Evolutionary conservation across 495 filamentous ascomycete species (phyloP).

Genomic region (Copromyces sp.): DNA sequence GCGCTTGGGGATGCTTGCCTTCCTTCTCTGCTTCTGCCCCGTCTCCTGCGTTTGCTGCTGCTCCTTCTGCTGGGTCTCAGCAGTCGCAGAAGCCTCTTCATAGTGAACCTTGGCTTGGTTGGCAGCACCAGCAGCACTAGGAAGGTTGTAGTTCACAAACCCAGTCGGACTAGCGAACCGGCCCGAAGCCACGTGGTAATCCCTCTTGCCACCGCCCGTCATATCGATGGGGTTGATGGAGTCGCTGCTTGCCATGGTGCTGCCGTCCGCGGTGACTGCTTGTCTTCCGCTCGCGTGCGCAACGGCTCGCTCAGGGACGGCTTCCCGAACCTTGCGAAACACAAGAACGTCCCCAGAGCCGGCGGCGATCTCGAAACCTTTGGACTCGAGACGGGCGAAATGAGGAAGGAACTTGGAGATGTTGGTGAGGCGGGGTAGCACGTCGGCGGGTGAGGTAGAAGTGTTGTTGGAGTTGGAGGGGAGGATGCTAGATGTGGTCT

Average conservation of each 20-base stretch:
- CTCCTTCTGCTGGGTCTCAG: not conserved
- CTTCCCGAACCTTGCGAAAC: constrained; percentile 49
- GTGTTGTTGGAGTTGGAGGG: constrained; percentile 31
- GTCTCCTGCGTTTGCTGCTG: constrained; percentile 11
- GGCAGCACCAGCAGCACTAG: constrained; percentile 14
- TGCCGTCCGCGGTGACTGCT: not conserved
- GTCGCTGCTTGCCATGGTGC: not conserved
- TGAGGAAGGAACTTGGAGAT: constrained; percentile 64
- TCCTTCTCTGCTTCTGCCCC: constrained; percentile 21
- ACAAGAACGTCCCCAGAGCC: constrained; percentile 62
- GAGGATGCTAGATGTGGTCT: constrained; percentile 49
- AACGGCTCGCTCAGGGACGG: not conserved
- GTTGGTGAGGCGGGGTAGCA: constrained; percentile 56
- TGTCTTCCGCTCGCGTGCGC: not conserved
- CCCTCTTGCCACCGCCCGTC: constrained; percentile 28
- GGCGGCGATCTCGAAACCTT: constrained; percentile 66
- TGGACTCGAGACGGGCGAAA: constrained; percentile 49
- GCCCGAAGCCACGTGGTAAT: constrained; percentile 33
- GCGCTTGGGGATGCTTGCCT: constrained; percentile 34
- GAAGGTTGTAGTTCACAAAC: constrained; percentile 46
- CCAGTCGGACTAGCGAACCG: constrained; percentile 46
- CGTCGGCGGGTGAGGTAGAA: constrained; percentile 44
- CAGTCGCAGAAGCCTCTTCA: constrained; percentile 44
- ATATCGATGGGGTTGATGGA: constrained; percentile 47
- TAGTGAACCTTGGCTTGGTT: constrained; percentile 40